Evolutionary conservation across 805 yeast species (phyloP).

Genomic region (Zygosaccharomyces kombuchaensis): DNA sequence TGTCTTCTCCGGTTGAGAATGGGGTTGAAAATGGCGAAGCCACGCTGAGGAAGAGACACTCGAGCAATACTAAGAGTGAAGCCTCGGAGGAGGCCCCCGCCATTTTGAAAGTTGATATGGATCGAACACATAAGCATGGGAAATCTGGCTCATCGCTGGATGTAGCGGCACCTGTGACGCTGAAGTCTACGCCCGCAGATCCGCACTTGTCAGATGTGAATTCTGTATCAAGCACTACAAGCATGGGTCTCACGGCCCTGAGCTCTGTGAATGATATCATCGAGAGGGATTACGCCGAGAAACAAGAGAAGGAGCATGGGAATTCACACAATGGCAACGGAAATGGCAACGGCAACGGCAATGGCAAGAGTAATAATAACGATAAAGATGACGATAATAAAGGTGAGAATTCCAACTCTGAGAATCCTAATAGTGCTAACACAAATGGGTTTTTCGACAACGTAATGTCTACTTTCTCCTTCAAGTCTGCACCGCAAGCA

Average conservation of each 20-base stretch:
- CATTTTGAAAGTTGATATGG: neutral
- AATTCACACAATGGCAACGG: neutral
- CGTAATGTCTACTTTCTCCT: conserved; percentile 21
- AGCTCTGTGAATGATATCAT: conserved; percentile 20
- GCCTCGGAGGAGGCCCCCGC: neutral
- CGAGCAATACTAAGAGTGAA: neutral
- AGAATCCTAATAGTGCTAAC: neutral
- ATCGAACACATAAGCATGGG: conserved; percentile 7
- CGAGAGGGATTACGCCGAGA: conserved; percentile 8
- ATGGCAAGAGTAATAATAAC: neutral
- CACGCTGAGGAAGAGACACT: conserved; percentile 10
- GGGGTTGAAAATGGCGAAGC: conserved; percentile 12
- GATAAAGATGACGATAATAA: neutral
- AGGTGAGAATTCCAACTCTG: neutral
- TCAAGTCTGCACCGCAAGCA: conserved; percentile 11
- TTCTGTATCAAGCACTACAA: conserved; percentile 20
- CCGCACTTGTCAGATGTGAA: conserved; percentile 28
- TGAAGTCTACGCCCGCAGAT: conserved; percentile 31
- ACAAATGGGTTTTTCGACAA: conserved; percentile 21
- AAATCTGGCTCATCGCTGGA: conserved; percentile 16
- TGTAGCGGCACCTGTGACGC: conserved; percentile 11
- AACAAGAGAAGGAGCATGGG: neutral
- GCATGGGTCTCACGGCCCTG: conserved; percentile 16
- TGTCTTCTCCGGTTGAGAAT: conserved; percentile 18
- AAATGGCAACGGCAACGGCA: neutral